Conservation (phyloP, 78 protist genomes). For the Isochrysis galbana region DNA sequence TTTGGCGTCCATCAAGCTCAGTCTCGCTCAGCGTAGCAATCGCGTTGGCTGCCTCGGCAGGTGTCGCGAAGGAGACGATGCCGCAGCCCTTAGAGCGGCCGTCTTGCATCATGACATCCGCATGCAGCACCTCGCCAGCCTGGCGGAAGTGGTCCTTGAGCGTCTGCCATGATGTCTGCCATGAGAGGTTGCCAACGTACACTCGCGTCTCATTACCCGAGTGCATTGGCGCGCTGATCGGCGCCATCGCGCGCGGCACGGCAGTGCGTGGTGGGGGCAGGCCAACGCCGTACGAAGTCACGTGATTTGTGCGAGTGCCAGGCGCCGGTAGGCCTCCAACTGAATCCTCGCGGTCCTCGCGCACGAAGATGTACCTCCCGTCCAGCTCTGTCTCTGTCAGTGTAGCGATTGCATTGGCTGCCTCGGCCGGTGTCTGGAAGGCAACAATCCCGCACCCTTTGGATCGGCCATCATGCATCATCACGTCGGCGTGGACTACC, state of each 20-base stretch:
- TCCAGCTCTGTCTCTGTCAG: slow-evolving; percentile 22
- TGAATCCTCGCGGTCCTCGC: slow-evolving; percentile 47
- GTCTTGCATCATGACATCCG: not conserved
- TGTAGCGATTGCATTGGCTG: not conserved
- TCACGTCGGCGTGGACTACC: slow-evolving; percentile 34
- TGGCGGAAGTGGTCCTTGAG: not conserved
- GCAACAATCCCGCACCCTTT: slow-evolving; percentile 51
- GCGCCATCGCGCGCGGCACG: not conserved
- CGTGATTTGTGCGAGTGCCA: not conserved
- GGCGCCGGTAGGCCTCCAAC: not conserved
- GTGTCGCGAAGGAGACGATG: not conserved
- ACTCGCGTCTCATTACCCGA: not conserved
- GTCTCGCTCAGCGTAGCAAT: not conserved
- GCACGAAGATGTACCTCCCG: slow-evolving; percentile 33
- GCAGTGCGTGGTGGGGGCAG: not conserved
- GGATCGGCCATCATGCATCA: slow-evolving; percentile 26
- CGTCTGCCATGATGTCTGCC: not conserved
- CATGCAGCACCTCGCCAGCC: slow-evolving; percentile 1
- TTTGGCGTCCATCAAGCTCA: slow-evolving; percentile 5
- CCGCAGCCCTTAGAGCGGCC: slow-evolving; percentile 21
- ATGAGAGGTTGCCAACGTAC: not conserved
- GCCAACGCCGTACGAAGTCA: not conserved
- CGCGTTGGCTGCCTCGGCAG: not conserved
- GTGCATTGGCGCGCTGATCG: not conserved
- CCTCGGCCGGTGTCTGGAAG: not conserved